Conservation (phyloP, 345 rosid genomes). For the Psidium guajava region DNA sequence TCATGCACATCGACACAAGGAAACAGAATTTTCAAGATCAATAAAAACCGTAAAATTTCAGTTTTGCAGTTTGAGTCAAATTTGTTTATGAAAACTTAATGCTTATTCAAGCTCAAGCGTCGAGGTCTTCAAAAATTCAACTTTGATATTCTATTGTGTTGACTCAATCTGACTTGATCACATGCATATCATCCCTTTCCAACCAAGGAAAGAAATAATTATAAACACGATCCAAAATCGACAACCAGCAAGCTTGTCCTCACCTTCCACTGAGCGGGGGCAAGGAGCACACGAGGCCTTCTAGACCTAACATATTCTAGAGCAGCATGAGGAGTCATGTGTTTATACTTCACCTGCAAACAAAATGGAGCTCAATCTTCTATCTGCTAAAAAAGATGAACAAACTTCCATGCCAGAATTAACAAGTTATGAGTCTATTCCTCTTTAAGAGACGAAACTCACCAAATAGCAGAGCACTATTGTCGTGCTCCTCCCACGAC, state of each 20-base stretch:
- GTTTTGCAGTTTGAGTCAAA: neutral
- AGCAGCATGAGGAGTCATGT: conserved; percentile 45
- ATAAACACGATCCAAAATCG: neutral
- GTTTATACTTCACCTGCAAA: conserved; percentile 40
- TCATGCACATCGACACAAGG: neutral
- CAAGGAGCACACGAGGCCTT: conserved; percentile 59
- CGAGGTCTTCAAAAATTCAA: neutral
- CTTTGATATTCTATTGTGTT: neutral
- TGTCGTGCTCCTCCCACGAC: conserved; percentile 88
- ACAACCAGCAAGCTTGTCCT: neutral
- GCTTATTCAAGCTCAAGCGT: neutral
- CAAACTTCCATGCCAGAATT: neutral
- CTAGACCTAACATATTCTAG: conserved; percentile 45
- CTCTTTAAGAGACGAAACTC: neutral
- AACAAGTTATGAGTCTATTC: neutral
- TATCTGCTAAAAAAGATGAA: neutral
- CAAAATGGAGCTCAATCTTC: conserved; percentile 2
- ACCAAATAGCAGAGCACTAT: conserved; percentile 87
- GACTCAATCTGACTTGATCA: neutral
- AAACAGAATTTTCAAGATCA: neutral
- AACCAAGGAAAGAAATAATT: neutral
- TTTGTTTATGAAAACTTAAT: neutral
- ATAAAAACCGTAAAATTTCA: neutral
- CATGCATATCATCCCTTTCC: neutral
- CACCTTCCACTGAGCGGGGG: conserved; percentile 61